These are phyloP conservation scores for Thalassiosira mediterranea DNA, from an alignment of 352 stramenopile genomes.

Conservation along the genomic window DNA sequence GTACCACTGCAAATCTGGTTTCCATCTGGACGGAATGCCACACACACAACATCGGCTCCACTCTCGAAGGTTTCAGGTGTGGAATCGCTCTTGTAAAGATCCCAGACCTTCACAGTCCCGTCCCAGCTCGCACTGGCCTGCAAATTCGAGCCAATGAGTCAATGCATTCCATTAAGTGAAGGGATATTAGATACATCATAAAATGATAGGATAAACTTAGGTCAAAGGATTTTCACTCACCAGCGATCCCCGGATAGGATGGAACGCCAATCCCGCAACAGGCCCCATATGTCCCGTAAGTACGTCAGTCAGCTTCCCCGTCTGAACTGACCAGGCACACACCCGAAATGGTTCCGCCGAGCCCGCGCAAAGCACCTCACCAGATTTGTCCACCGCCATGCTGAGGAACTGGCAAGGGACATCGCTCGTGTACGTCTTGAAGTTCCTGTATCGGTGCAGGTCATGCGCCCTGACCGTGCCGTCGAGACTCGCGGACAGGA, in stretches of 20 bases:
- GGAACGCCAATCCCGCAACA: constrained; percentile 93
- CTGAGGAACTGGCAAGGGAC: constrained; percentile 96
- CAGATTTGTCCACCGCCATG: constrained; percentile 95
- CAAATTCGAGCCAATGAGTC: no score
- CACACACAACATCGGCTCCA: constrained; percentile 94
- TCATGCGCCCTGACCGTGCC: constrained; percentile 98
- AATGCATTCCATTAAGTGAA: no score
- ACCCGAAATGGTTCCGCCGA: constrained; percentile 96
- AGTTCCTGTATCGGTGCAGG: constrained; percentile 98
- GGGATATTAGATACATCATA: no score
- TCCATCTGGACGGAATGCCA: constrained; percentile 96
- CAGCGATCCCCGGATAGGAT: constrained; percentile 85
- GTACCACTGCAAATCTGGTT: constrained; percentile 95
- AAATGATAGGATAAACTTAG: no score
- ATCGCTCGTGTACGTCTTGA: constrained; percentile 97
- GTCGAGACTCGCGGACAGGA: constrained; percentile 97
- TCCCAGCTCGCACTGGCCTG: constrained; percentile 98
- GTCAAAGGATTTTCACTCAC: no score
- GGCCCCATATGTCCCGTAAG: constrained; percentile 97
- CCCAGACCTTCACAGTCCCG: constrained; percentile 98
- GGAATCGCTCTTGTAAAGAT: constrained; percentile 96
- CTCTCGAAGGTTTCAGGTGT: constrained; percentile 95
- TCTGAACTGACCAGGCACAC: constrained; percentile 97
- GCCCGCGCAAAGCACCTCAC: constrained; percentile 93
- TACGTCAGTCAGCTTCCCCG: constrained; percentile 95